Percentiles rank a stretch among this genome's conserved stretches.
phyloP scores from a whole-genome alignment of 2,329 filamentous ascomycete species.

The Exserohilum rostratum region DNA sequence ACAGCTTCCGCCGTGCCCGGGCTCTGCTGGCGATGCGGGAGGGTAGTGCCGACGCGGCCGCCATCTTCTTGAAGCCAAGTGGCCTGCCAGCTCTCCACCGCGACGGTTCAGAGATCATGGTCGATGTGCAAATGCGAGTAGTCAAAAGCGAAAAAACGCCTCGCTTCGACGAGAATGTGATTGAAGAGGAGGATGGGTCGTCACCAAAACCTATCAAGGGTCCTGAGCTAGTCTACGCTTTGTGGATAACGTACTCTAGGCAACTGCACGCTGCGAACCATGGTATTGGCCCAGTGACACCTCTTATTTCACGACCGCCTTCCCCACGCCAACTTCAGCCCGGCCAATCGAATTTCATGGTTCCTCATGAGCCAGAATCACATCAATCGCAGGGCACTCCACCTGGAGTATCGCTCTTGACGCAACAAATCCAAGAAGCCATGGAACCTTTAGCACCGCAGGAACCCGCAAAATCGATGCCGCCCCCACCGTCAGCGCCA shows the following conservation, averaged over 20 bases:
- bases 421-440: slow-evolving; percentile 58
- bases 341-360: slow-evolving; percentile 63
- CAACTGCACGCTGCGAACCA: slow-evolving; percentile 80
- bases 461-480: slow-evolving; percentile 38
- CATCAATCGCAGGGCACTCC: slow-evolving; percentile 44
- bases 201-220: slow-evolving; percentile 54
- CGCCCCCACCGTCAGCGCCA: slow-evolving; percentile 19
- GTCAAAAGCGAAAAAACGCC: slow-evolving; percentile 76
- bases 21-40: slow-evolving; percentile 84
- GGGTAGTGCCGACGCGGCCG: slow-evolving; percentile 74
- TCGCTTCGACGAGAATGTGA: slow-evolving; percentile 63
- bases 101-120: slow-evolving; percentile 88
- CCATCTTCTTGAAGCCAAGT: slow-evolving; percentile 80
- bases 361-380: slow-evolving; percentile 44
- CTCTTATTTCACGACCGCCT: slow-evolving; percentile 69
- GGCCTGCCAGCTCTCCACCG: slow-evolving; percentile 86
- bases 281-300: slow-evolving; percentile 66
- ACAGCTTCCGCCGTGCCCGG: slow-evolving; percentile 89
- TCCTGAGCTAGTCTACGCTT: slow-evolving; percentile 82
- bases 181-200: slow-evolving; percentile 62
- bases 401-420: slow-evolving; percentile 55
- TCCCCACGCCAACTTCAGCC: slow-evolving; percentile 81
- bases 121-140: slow-evolving; percentile 95
- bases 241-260: slow-evolving; percentile 97
- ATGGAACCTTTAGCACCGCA: slow-evolving; percentile 54